Conservation (phyloP, 1,284 basidiomycete species). For the Ganoderma sinense region DNA sequence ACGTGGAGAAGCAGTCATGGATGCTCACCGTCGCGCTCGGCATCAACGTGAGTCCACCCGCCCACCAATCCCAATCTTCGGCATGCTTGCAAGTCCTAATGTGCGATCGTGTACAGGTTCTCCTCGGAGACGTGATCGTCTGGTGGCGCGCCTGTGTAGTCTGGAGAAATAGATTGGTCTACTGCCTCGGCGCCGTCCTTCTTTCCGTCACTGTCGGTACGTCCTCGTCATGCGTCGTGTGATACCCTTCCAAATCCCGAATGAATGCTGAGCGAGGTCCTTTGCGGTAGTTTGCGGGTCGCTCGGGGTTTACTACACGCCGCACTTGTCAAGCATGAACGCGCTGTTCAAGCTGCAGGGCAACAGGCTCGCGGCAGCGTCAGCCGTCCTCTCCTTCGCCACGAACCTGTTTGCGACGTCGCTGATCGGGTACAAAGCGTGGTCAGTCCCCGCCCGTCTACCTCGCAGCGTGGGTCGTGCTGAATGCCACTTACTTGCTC, state of each 20-base stretch:
- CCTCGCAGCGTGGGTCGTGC: background rate
- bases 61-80: background rate
- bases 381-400: constrained; percentile 5
- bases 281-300: background rate
- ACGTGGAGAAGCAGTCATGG: background rate
- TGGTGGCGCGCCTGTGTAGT: constrained; percentile 12
- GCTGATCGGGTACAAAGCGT: constrained; percentile 15
- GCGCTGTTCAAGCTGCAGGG: background rate
- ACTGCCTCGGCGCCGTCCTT: background rate
- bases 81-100: too few relatives aligned
- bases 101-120: background rate
- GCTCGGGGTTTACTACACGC: background rate
- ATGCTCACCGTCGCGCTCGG: background rate
- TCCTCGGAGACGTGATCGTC: constrained; percentile 8
- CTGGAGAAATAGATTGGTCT: constrained; percentile 1
- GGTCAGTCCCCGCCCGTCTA: background rate
- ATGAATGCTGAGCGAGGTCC: background rate
- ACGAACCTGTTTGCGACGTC: constrained; percentile 12
- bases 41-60: constrained; percentile 4
- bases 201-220: constrained; percentile 2
- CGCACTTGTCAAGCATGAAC: background rate
- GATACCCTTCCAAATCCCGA: too few relatives aligned
- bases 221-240: background rate
- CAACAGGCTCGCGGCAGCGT: background rate
- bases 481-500: background rate